Evolutionary conservation across 805 yeast genomes (phyloP), one percentile per base, ranked within the genome.

Genomic region (Saturnispora serradocipensis): DNA sequence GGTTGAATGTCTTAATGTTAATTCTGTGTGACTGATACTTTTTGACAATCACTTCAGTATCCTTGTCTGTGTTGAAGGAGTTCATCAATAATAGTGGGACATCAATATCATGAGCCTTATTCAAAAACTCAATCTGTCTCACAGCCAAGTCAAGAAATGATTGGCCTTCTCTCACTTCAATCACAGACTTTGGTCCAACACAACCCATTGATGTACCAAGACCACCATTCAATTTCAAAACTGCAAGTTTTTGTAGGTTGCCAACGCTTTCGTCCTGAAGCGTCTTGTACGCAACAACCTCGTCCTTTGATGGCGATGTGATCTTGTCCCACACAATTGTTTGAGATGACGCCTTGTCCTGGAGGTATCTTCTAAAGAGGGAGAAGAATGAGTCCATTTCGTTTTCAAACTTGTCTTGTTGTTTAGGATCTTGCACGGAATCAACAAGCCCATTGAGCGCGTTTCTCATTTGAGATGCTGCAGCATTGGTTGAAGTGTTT

Each of bases 181-280:
- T 93, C 59, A 93, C 95, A 27, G 96, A 87, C 72, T 90, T 90
- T 58, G 99, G 99, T 53, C 99, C 99, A 56, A 93, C 97, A 74
- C 99, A 93, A 53, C 99, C 99, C 99, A 93, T 93, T 9, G 98
- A 91, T 20, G 99, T 93, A 66, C 99, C 99, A 61, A 93, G 77
- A 43, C 99, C 99, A 76, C 99, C 99, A 67, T 93, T 93, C 68
- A 93, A 79, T 74, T 93, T 93, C 70, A 93, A 77, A 42, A 93
- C 99, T 8, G 97, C 98, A 67, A 93, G 78, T 70, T 90, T 90
- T 60, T 81, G 71, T 63, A 93, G 76, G 67, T 80, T 76, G 16
- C 43, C 36, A 45, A 59, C 58, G 20, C 53, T 47, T 43, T 67
- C 68, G 46, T 72, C 74, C 5, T 64, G 64, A 57, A 89, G 75